phyloP scores from a whole-genome alignment of 164 flowering plant genomes.

The Vitis vinifera region ASM3070453v1 NC_081816.1:24416501-24417000 shows the following conservation, averaged over 20 bases:
- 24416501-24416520: no score
- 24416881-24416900: conserved; percentile 22
- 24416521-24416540: no score
- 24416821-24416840: conserved; percentile 34
- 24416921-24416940: conserved; percentile 27
- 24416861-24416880: conserved; percentile 33
- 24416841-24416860: conserved; percentile 33
- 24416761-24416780: conserved; percentile 25
- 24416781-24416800: conserved; percentile 35
- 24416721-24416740: conserved; percentile 6
- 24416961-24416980: conserved; percentile 27
- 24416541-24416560: no score
- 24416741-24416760: conserved; percentile 27
- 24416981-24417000: conserved; percentile 42
- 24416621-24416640: no score
- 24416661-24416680: conserved; percentile 17
- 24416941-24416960: conserved; percentile 30
- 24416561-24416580: no score
- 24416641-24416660: neutral
- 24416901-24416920: conserved; percentile 25
- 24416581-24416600: no score
- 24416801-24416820: conserved; percentile 45
- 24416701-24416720: neutral
- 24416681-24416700: neutral
- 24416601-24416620: no score